These are phyloP conservation scores for Gracilaria gracilis DNA, from an alignment of 23 red algal species.

Conservation along the genomic window DNA sequence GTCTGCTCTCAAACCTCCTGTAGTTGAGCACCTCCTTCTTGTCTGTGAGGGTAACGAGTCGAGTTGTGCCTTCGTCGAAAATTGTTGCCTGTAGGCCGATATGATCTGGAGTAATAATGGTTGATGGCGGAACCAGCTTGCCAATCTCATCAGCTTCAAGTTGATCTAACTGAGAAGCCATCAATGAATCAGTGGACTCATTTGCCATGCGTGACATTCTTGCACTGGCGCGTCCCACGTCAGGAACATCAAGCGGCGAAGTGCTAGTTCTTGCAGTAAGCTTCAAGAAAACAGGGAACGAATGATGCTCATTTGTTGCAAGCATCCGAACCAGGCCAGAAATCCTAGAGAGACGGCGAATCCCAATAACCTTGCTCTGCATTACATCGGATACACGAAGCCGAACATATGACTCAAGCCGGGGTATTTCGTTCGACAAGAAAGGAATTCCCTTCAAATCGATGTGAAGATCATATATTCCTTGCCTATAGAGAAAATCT, in stretches of 20 bases:
- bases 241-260: background rate
- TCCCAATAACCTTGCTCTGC: constrained; percentile 55
- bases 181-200: constrained; percentile 4
- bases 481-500: constrained; percentile 63
- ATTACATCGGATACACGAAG: constrained; percentile 74
- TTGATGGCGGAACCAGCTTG: constrained; percentile 6
- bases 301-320: constrained; percentile 54
- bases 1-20: background rate
- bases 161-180: constrained; percentile 14
- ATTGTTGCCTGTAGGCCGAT: constrained; percentile 54
- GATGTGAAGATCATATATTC: constrained; percentile 87
- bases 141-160: constrained; percentile 4
- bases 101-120: constrained; percentile 31
- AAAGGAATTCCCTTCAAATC: constrained; percentile 87
- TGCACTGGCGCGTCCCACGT: background rate
- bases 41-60: constrained; percentile 25
- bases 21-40: constrained; percentile 27
- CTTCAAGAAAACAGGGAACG: constrained; percentile 79
- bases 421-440: constrained; percentile 36
- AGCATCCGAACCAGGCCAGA: constrained; percentile 55
- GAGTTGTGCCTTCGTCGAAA: constrained; percentile 37
- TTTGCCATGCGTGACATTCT: background rate
- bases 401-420: constrained; percentile 67
- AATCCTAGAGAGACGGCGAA: constrained; percentile 45
- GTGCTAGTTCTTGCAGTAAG: background rate